Percentiles rank a stretch among this genome's conserved stretches.
Conservation (phyloP, 495 filamentous ascomycete species). For the Daldinia vernicosa region DNA sequence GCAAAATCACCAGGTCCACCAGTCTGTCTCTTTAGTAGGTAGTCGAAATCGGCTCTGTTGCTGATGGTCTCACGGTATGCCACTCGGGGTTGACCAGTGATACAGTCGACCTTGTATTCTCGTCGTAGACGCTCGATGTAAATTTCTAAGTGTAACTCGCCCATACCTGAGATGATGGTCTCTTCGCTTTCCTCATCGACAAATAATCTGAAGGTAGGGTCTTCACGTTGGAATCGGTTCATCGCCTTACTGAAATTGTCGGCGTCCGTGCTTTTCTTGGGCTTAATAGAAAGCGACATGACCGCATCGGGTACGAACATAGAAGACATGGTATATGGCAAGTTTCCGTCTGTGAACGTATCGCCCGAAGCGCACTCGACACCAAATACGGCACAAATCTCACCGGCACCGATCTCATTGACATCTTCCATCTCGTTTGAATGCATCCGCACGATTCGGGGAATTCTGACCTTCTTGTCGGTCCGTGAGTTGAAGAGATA, state of each 20-base stretch:
- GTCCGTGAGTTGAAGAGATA: slow-evolving; percentile 93
- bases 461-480: slow-evolving; percentile 95
- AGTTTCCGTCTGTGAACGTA: slow-evolving; percentile 92
- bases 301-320: slow-evolving; percentile 99
- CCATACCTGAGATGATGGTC: slow-evolving; percentile 99
- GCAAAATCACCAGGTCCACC: slow-evolving; percentile 97
- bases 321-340: slow-evolving; percentile 96
- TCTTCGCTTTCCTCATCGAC: slow-evolving; percentile 91
- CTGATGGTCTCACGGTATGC: slow-evolving; percentile 96
- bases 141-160: slow-evolving; percentile 95
- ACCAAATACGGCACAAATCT: slow-evolving; percentile 98
- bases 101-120: slow-evolving; percentile 95
- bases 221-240: slow-evolving; percentile 98
- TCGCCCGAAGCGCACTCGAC: slow-evolving; percentile 98
- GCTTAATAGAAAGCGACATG: slow-evolving; percentile 96
- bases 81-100: slow-evolving; percentile 96
- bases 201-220: slow-evolving; percentile 95
- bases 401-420: slow-evolving; percentile 87
- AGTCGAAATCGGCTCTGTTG: slow-evolving; percentile 81
- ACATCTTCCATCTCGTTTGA: slow-evolving; percentile 99
- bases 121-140: slow-evolving; percentile 98
- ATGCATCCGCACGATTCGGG: slow-evolving; percentile 99
- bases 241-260: slow-evolving; percentile 98
- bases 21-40: slow-evolving; percentile 93
- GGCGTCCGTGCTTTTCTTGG: slow-evolving; percentile 90